A percentile compares a stretch with the other conserved stretches of the same genome.
Conservation (phyloP, 371 early-diverging fungal species). For the Sporodiniella umbellata region DNA sequence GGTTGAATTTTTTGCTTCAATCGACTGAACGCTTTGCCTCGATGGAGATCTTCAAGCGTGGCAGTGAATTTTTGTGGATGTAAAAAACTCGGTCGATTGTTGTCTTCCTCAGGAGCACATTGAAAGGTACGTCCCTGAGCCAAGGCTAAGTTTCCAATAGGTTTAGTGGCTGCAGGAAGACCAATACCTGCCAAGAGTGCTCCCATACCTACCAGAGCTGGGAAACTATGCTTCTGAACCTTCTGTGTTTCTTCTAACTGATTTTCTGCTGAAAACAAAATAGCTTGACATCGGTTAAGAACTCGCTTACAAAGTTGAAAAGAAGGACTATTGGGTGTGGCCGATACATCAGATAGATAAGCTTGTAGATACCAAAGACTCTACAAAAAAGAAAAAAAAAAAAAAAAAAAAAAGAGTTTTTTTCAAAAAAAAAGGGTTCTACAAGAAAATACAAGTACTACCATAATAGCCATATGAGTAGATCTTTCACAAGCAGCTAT, state of each 20-base stretch:
- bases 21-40: constrained; percentile 30
- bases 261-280: constrained; percentile 56
- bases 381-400: constrained; percentile 30
- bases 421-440: background rate
- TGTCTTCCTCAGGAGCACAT: constrained; percentile 12
- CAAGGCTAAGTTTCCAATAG: constrained; percentile 71
- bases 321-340: constrained; percentile 54
- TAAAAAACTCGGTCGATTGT: background rate
- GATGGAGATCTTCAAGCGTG: constrained; percentile 34
- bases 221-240: constrained; percentile 71
- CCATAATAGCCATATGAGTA: constrained; percentile 79
- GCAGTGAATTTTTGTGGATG: constrained; percentile 16
- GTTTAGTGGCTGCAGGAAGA: constrained; percentile 63
- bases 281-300: constrained; percentile 69
- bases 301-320: constrained; percentile 72
- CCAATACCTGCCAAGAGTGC: constrained; percentile 74
- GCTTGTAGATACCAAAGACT: constrained; percentile 85
- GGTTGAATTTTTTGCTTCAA: constrained; percentile 17
- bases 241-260: constrained; percentile 28
- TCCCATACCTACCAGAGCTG: constrained; percentile 85
- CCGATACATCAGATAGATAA: constrained; percentile 65
- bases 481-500: constrained; percentile 66
- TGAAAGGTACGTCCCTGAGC: constrained; percentile 67
- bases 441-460: constrained; percentile 26
- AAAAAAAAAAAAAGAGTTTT: background rate